Base-by-base conservation (phyloP, 176 grass and related monocot genomes). In the Phoenix roebelenii region DNA sequence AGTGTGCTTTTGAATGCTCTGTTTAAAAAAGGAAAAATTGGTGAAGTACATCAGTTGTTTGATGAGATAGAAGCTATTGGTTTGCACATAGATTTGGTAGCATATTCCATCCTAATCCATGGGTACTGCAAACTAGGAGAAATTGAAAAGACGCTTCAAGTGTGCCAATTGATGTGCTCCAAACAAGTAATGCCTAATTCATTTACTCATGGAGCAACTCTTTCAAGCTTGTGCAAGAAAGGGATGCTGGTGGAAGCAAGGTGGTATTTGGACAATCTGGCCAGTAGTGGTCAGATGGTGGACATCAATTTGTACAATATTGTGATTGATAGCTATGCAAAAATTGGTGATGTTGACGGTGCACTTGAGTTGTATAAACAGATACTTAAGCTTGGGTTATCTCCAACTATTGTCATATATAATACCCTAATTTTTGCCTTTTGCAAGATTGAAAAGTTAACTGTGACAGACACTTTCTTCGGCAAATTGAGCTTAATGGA, bases 401-500 rank as follows among this genome's bases (percentile, higher is more conserved):
- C 59, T 19, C 87, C 93, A 48, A 92, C 81, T 65, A 85, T 92
- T 77, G 60, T 97, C 72, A 97, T 87, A 52, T 79, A 83, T 73
- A 97, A 97, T 73, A 91, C 87, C 58, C 84, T 88, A 69, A 77
- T 97, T 54, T 80, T 91, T 74, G 81, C 81, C 18, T 97, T 83
- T 75, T 97, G 87, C 64, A 97, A 91, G 82, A 59, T 67, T 77
- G 70, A 84, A 26, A 75, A 91, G 48, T 44, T 91, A 75, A 64
- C 26, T 59, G 16, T 51, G 28, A 84, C 76, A 54, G 76, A 83
- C 52, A 50, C 16, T 62, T 88, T 67, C 83, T 97, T 72, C 85
- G 44, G 66, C 57, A 79, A 54, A 59, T 80, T 59, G 70, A 80
- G 59, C 69, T 64, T 50, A 82, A 80, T 77, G 48, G 28, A 55